Evolutionary conservation across 2,329 filamentous ascomycete genomes (phyloP).

Genomic region (Cytospora paraplurivora): DNA sequence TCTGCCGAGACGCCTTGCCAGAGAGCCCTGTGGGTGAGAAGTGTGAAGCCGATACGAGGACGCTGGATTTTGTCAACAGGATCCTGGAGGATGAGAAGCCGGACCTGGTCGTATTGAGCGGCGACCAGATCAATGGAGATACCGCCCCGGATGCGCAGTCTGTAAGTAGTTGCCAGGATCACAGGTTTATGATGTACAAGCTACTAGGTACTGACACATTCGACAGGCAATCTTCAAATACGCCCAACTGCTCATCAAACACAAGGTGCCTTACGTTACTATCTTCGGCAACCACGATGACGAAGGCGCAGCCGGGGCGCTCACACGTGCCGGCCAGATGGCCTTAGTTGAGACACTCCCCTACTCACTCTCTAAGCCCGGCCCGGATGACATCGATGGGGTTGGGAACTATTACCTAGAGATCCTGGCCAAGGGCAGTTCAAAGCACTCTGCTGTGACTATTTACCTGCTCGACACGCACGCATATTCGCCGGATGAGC

Average conservation of each 20-base stretch:
- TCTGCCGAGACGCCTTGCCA: constrained; percentile 84
- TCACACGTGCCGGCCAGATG: constrained; percentile 81
- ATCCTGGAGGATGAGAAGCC: constrained; percentile 92
- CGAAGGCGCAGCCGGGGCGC: constrained; percentile 57
- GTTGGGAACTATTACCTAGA: constrained; percentile 96
- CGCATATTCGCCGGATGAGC: constrained; percentile 86
- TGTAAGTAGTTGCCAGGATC: constrained; percentile 46
- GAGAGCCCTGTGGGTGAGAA: constrained; percentile 69
- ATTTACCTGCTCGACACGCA: constrained; percentile 96
- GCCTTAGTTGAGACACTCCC: constrained; percentile 81
- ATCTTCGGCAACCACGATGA: constrained; percentile 99
- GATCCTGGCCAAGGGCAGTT: constrained; percentile 76
- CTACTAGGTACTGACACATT: constrained; percentile 17
- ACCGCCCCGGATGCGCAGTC: constrained; percentile 89
- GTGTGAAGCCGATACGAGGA: constrained; percentile 90
- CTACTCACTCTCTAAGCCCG: constrained; percentile 83
- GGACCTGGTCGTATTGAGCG: constrained; percentile 86
- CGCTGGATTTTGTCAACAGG: constrained; percentile 81
- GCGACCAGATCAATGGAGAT: constrained; percentile 94
- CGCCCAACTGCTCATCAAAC: constrained; percentile 78
- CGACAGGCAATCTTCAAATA: constrained; percentile 86
- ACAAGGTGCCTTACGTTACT: constrained; percentile 84
- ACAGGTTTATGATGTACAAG: not conserved
- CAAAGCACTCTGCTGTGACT: constrained; percentile 86
- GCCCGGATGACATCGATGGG: constrained; percentile 81